These are phyloP conservation scores for Fusarium stilboides DNA, from an alignment of 2,329 filamentous ascomycete species.

Conservation along the genomic window DNA sequence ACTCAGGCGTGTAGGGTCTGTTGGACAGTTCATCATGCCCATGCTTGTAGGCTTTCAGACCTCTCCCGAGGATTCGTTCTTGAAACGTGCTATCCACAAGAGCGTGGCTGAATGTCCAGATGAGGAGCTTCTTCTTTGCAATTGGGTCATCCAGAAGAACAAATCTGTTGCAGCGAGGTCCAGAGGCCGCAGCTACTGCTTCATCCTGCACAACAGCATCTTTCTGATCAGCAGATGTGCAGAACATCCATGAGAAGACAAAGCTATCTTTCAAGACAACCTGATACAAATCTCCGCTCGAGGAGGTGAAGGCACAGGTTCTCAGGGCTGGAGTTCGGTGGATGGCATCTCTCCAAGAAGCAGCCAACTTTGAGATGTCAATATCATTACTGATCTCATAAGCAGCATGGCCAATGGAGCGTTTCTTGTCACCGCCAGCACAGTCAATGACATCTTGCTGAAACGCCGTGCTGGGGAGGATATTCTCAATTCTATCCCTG, in stretches of 20 bases:
- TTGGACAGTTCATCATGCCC: neutral
- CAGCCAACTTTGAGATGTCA: neutral
- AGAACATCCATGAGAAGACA: constrained; percentile 21
- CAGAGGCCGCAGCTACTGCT: constrained; percentile 6
- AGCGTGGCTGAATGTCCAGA: constrained; percentile 18
- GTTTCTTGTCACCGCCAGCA: neutral
- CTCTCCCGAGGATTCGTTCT: neutral
- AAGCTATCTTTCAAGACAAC: constrained; percentile 10
- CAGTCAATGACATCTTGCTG: constrained; percentile 17
- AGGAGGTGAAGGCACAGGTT: neutral
- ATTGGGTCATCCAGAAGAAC: constrained; percentile 1
- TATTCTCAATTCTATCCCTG: constrained; percentile 7
- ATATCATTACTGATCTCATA: constrained; percentile 4
- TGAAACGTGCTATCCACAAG: neutral
- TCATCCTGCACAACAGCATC: constrained; percentile 14
- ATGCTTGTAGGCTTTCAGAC: constrained; percentile 9
- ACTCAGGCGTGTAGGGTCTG: neutral
- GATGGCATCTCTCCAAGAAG: constrained; percentile 22
- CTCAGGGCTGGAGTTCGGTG: constrained; percentile 1
- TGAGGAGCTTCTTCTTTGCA: neutral
- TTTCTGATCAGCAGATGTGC: neutral
- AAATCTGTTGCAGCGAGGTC: constrained; percentile 20
- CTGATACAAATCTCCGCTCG: neutral
- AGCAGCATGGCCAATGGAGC: neutral
- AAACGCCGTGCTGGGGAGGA: constrained; percentile 5